phyloP scores from a whole-genome alignment of 768 basidiomycete genomes.

The Ramaria rubella region DNA sequence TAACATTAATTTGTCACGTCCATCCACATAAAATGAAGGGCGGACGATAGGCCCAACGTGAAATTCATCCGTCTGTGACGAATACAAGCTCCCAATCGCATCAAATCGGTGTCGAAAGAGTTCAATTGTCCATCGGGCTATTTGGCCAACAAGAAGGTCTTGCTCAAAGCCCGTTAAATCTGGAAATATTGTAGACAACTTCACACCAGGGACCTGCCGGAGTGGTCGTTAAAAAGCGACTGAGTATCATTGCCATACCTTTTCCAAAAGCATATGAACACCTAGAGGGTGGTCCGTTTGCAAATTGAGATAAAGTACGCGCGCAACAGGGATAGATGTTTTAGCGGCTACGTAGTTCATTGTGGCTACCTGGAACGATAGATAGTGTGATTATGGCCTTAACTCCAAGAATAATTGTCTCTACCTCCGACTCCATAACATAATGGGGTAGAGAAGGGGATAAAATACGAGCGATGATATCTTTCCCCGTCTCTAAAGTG shows the following conservation, averaged over 20 bases:
- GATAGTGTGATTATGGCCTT: constrained; percentile 11
- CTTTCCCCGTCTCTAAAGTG: constrained; percentile 16
- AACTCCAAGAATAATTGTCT: constrained; percentile 10
- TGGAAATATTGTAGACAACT: constrained; percentile 22
- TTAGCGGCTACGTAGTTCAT: constrained; percentile 21
- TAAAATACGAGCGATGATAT: constrained; percentile 17
- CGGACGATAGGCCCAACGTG: constrained; percentile 18
- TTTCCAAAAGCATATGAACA: constrained; percentile 21
- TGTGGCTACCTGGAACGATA: constrained; percentile 22
- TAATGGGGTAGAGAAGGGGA: constrained; percentile 5
- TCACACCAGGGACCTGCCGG: constrained; percentile 23
- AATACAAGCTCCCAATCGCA: constrained; percentile 24
- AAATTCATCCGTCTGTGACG: constrained; percentile 3
- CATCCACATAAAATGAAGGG: constrained; percentile 25
- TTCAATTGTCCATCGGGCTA: constrained; percentile 27
- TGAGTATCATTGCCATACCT: constrained; percentile 13
- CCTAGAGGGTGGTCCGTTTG: constrained; percentile 13
- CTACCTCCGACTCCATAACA: constrained; percentile 13
- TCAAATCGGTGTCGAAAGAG: constrained; percentile 22
- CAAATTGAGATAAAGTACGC: constrained; percentile 16
- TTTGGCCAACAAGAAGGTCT: constrained; percentile 20
- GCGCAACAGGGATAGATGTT: constrained; percentile 25
- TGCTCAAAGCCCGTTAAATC: constrained; percentile 20
- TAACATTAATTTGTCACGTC: constrained; percentile 23
- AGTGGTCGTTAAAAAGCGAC: background rate